Evolutionary conservation across 2,329 filamentous ascomycete genomes (phyloP).

Genomic region (Epichloe hybrida): DNA sequence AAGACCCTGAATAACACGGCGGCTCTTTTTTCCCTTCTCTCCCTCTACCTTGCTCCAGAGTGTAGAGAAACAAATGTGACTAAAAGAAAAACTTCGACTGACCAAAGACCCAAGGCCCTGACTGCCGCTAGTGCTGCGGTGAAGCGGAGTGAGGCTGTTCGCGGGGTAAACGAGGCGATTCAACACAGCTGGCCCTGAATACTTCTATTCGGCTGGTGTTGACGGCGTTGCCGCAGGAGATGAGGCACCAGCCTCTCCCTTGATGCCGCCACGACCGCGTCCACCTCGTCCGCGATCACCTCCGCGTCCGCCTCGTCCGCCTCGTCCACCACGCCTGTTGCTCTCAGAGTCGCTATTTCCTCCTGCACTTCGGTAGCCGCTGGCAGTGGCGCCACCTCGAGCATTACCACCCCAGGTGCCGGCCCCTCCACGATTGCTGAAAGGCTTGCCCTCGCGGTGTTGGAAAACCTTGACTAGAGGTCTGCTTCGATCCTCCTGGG

Average conservation of each 20-base stretch:
- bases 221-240: conserved; percentile 40
- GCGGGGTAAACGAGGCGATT: neutral
- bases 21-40: conserved; percentile 3
- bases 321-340: conserved; percentile 41
- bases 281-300: conserved; percentile 43
- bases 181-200: neutral
- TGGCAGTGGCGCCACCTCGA: conserved; percentile 45
- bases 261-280: conserved; percentile 41
- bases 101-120: neutral
- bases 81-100: neutral
- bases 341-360: conserved; percentile 59
- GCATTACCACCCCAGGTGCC: conserved; percentile 54
- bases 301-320: conserved; percentile 44
- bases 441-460: conserved; percentile 46
- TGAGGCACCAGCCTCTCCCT: conserved; percentile 42
- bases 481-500: conserved; percentile 59
- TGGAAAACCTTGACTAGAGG: conserved; percentile 76
- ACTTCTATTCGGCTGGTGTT: conserved; percentile 24
- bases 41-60: conserved; percentile 10
- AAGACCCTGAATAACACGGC: conserved; percentile 5
- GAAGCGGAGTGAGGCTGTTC: neutral
- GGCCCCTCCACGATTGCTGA: conserved; percentile 47
- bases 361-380: conserved; percentile 72
- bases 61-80: conserved; percentile 7
- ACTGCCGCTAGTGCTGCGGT: neutral